Evolutionary conservation across 768 basidiomycete genomes (phyloP).

Genomic region (Rhizopogon vulgaris): DNA sequence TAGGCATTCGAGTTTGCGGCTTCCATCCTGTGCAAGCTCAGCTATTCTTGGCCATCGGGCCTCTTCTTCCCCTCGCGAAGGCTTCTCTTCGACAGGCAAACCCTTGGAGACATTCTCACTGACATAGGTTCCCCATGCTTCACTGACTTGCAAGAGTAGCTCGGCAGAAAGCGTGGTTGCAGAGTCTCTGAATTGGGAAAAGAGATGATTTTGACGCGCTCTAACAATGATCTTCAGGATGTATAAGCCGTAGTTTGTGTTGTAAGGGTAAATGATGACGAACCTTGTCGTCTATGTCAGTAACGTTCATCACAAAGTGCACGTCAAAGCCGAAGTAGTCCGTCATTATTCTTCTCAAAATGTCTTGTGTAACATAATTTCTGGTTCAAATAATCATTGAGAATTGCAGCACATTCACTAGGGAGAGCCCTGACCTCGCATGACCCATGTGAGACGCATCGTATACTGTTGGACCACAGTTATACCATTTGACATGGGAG

Average conservation of each 20-base stretch:
- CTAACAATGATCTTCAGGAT: slow-evolving; percentile 81
- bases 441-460: slow-evolving; percentile 99
- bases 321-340: slow-evolving; percentile 98
- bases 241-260: slow-evolving; percentile 2
- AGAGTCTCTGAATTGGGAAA: slow-evolving; percentile 55
- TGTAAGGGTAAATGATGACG: slow-evolving; percentile 9
- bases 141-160: slow-evolving; percentile 50
- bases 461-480: slow-evolving; percentile 98
- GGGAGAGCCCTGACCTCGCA: slow-evolving; percentile 59
- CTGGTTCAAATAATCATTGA: slow-evolving; percentile 35
- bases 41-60: slow-evolving; percentile 50
- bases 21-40: slow-evolving; percentile 42
- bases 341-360: slow-evolving; percentile 79
- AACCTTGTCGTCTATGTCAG: slow-evolving; percentile 99
- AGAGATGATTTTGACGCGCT: slow-evolving; percentile 73
- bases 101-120: slow-evolving; percentile 58
- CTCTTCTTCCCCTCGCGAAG: slow-evolving; percentile 43
- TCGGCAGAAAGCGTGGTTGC: slow-evolving; percentile 48
- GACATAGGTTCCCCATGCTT: slow-evolving; percentile 65
- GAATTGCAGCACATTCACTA: slow-evolving; percentile 1
- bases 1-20: slow-evolving; percentile 67
- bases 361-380: slow-evolving; percentile 95
- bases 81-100: slow-evolving; percentile 45
- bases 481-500: slow-evolving; percentile 92
- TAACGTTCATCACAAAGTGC: slow-evolving; percentile 99